A percentile compares a stretch with the other conserved stretches of the same genome.
phyloP scores from a whole-genome alignment of 1,284 basidiomycete species.

The Melampsora larici-populina region DNA sequence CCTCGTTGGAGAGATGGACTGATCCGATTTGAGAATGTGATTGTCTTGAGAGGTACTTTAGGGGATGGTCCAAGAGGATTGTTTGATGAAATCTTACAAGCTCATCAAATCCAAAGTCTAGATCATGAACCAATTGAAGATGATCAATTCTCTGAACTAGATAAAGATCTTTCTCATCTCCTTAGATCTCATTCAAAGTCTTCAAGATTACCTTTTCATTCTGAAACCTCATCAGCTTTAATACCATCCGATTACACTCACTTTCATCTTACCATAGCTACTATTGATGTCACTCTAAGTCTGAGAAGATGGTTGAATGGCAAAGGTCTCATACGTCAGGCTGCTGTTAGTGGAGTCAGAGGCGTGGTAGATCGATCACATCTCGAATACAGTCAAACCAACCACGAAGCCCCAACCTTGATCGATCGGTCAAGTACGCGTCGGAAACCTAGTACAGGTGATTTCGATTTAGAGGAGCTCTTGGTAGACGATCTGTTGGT shows the following conservation, averaged over 20 bases:
- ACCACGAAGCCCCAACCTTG: constrained; percentile 52
- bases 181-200: constrained; percentile 37
- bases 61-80: constrained; percentile 41
- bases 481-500: constrained; percentile 88
- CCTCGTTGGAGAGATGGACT: constrained; percentile 95
- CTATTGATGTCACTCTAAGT: constrained; percentile 93
- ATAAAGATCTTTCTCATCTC: constrained; percentile 6
- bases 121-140: background rate
- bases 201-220: constrained; percentile 11
- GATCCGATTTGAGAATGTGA: constrained; percentile 95
- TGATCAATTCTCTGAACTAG: background rate
- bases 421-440: constrained; percentile 77
- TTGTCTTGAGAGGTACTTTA: constrained; percentile 69
- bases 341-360: constrained; percentile 86
- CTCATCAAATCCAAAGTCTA: background rate
- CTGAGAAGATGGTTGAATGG: constrained; percentile 91
- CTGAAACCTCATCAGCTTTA: background rate
- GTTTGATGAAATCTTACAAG: background rate
- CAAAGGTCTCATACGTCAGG: constrained; percentile 85
- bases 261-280: constrained; percentile 87
- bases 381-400: background rate
- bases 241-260: constrained; percentile 67
- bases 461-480: constrained; percentile 87
- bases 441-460: constrained; percentile 69
- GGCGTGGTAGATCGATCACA: constrained; percentile 73